These are phyloP conservation scores for Pisolithus marmoratus DNA, from an alignment of 768 basidiomycete genomes.

Conservation along the genomic window DNA sequence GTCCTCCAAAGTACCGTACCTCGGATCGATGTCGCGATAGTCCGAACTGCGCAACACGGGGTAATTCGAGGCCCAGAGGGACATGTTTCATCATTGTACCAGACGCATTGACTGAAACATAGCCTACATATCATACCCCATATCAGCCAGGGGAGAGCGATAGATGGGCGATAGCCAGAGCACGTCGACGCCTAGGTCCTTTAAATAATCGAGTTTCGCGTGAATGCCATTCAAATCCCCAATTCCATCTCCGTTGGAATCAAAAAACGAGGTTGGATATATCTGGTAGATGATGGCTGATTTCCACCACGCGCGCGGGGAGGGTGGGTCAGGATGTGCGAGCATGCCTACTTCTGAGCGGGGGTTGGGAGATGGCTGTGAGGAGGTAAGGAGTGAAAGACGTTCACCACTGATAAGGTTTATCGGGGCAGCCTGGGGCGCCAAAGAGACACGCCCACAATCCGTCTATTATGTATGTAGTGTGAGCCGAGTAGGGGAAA, in stretches of 20 bases:
- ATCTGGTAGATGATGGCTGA: conserved; percentile 59
- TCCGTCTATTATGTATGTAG: too few relatives aligned
- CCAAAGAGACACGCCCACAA: too few relatives aligned
- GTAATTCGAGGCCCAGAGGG: neutral
- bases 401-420: neutral
- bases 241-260: conserved; percentile 65
- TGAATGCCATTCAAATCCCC: conserved; percentile 67
- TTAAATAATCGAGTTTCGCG: conserved; percentile 61
- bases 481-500: too few relatives aligned
- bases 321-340: conserved; percentile 13
- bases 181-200: conserved; percentile 58
- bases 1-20: conserved; percentile 56
- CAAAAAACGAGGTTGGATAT: conserved; percentile 65
- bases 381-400: conserved; percentile 9
- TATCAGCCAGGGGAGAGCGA: conserved; percentile 57
- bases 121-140: conserved; percentile 62
- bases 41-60: conserved; percentile 39
- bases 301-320: conserved; percentile 49
- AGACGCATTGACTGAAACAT: neutral
- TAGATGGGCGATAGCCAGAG: conserved; percentile 59
- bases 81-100: neutral
- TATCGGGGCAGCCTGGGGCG: neutral
- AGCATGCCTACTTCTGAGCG: conserved; percentile 4
- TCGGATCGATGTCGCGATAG: conserved; percentile 52
- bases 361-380: conserved; percentile 7